phyloP scores from a whole-genome alignment of 2,329 filamentous ascomycete species.

The Domatiomyces catenatus region DNA sequence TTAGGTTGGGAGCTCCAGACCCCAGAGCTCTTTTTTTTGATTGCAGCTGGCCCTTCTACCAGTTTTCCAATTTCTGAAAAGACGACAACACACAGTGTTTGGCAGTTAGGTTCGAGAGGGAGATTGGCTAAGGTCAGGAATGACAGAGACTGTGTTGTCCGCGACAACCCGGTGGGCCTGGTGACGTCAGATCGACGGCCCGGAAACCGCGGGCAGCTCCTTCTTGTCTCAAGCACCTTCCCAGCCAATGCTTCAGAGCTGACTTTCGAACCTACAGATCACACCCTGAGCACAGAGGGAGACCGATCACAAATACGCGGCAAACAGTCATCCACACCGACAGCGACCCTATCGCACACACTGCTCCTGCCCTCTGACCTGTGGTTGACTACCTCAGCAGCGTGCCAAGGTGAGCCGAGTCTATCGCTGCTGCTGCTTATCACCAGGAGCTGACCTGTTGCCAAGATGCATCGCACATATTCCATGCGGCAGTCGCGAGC shows the following conservation, averaged over 20 bases:
- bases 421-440: not conserved
- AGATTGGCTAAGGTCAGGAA: not conserved
- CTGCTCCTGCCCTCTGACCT: not conserved
- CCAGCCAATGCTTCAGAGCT: not conserved
- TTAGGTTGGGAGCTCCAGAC: not conserved
- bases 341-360: not conserved
- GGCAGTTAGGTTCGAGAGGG: not conserved
- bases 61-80: not conserved
- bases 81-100: not conserved
- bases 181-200: not conserved
- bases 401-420: not conserved
- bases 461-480: conserved; percentile 88
- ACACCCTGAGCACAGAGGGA: not conserved
- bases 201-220: not conserved
- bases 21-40: not conserved
- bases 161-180: not conserved
- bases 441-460: not conserved
- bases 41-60: not conserved
- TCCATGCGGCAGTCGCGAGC: conserved; percentile 96
- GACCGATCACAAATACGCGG: too few species aligned
- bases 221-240: not conserved
- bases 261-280: not conserved
- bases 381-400: not conserved
- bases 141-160: not conserved
- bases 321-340: not conserved